A percentile compares a stretch with the other conserved stretches of the same genome.
phyloP scores from a whole-genome alignment of 305 asterid genomes.

The Fraxinus ornus region DNA sequence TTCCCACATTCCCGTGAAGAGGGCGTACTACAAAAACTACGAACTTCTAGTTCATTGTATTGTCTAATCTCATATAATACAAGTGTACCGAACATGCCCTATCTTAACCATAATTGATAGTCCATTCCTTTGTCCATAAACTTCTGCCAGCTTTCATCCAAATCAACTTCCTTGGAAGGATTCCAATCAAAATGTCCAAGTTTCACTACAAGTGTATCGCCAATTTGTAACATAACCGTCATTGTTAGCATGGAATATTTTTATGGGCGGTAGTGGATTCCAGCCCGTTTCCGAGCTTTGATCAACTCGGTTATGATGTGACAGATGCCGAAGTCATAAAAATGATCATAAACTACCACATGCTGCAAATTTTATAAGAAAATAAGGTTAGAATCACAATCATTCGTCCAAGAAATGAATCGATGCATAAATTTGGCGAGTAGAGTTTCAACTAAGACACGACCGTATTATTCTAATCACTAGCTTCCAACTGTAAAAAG shows the following conservation, averaged over 20 bases:
- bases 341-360: constrained; percentile 40
- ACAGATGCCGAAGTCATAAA: constrained; percentile 38
- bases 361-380: constrained; percentile 22
- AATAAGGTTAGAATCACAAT: neutral
- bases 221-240: constrained; percentile 42
- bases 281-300: constrained; percentile 38
- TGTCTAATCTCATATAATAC: neutral
- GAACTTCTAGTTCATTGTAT: neutral
- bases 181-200: constrained; percentile 42
- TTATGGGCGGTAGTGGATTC: constrained; percentile 40
- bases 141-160: constrained; percentile 44
- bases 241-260: constrained; percentile 36
- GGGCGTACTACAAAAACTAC: neutral
- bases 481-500: neutral
- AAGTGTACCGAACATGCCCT: neutral
- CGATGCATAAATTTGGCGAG: neutral
- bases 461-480: neutral
- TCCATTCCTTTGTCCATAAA: constrained; percentile 41
- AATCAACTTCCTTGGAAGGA: constrained; percentile 39
- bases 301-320: constrained; percentile 39
- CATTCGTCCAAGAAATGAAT: neutral
- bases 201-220: constrained; percentile 37
- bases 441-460: neutral
- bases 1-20: neutral
- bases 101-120: constrained; percentile 40